These are phyloP conservation scores for Astraeus odoratus DNA, from an alignment of 768 basidiomycete genomes.

Conservation along the genomic window DNA sequence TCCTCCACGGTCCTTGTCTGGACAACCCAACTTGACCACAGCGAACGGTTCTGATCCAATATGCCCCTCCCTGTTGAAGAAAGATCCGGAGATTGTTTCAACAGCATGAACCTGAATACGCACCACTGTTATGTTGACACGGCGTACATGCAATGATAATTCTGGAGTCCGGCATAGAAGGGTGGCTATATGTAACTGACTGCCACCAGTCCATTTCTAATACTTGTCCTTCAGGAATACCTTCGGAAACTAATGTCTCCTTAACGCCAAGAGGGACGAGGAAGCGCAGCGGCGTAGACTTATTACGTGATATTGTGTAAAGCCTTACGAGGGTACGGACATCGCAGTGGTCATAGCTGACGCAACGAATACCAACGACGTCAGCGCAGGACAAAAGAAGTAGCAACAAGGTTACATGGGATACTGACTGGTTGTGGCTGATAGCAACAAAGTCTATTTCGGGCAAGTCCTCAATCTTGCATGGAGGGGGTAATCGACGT, in stretches of 20 bases:
- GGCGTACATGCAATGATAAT: conserved; percentile 37
- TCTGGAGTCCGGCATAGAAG: conserved; percentile 52
- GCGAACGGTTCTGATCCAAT: conserved; percentile 26
- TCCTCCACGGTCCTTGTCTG: conserved; percentile 17
- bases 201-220: conserved; percentile 40
- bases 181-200: conserved; percentile 16
- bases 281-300: conserved; percentile 18
- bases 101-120: conserved; percentile 1
- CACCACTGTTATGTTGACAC: conserved; percentile 38
- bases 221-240: conserved; percentile 27
- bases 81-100: background rate
- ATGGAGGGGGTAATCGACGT: conserved; percentile 30
- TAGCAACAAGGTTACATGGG: background rate
- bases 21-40: conserved; percentile 38
- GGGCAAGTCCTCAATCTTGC: conserved; percentile 31
- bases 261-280: conserved; percentile 34
- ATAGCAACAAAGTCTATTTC: conserved; percentile 33
- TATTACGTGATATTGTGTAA: conserved; percentile 11
- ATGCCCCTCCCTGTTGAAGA: conserved; percentile 26
- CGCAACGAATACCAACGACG: too few relatives aligned
- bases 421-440: conserved; percentile 38
- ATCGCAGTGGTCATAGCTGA: conserved; percentile 41
- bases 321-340: conserved; percentile 22
- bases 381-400: background rate
- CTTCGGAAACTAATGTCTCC: conserved; percentile 11